These are phyloP conservation scores for Cardamine resedifolia DNA, from an alignment of 345 rosid genomes.

Conservation along the genomic window DNA sequence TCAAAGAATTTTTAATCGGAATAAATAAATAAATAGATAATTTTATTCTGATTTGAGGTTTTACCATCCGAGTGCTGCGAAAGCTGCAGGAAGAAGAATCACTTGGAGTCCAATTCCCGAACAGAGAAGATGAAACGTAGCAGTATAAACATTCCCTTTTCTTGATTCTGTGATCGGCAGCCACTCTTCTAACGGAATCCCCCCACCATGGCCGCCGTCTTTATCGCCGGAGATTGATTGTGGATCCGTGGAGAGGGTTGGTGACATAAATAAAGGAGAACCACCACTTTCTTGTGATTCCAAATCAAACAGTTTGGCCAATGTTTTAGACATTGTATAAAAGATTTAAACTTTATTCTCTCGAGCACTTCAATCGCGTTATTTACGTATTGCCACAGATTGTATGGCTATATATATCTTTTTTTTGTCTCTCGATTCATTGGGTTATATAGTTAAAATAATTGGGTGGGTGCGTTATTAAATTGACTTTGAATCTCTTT, in stretches of 20 bases:
- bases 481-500: slow-evolving; percentile 14
- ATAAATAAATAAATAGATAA: not conserved
- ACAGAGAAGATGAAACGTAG: slow-evolving; percentile 82
- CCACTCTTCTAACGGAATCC: slow-evolving; percentile 50
- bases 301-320: slow-evolving; percentile 4
- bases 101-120: slow-evolving; percentile 86
- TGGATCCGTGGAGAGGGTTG: slow-evolving; percentile 17
- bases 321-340: slow-evolving; percentile 19
- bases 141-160: slow-evolving; percentile 74
- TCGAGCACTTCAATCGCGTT: slow-evolving; percentile 1
- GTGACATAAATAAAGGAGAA: slow-evolving; percentile 34
- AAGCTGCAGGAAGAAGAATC: slow-evolving; percentile 88
- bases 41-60: not conserved
- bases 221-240: slow-evolving; percentile 24
- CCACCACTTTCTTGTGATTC: slow-evolving; percentile 35
- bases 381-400: slow-evolving; percentile 13
- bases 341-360: not conserved
- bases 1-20: not conserved
- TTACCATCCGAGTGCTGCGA: slow-evolving; percentile 82
- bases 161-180: slow-evolving; percentile 90
- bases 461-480: not conserved
- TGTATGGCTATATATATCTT: not conserved
- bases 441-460: slow-evolving; percentile 4
- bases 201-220: slow-evolving; percentile 6
- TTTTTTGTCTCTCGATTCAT: not conserved